phyloP scores from a whole-genome alignment of 2,329 filamentous ascomycete species.

The Hirsutella minnesotensis region DNA sequence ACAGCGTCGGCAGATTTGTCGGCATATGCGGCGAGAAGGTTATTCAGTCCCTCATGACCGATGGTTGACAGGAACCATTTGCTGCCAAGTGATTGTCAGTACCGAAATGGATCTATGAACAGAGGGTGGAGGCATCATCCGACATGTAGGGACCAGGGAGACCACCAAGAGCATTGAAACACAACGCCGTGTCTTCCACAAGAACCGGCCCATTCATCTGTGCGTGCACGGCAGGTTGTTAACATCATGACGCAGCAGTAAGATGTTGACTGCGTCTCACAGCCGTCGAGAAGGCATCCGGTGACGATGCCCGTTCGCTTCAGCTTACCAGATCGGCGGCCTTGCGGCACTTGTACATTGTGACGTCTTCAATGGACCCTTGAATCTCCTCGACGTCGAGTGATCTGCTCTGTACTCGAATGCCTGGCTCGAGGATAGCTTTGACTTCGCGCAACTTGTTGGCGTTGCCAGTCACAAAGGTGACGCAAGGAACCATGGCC shows the following conservation, averaged over 20 bases:
- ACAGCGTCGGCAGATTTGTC: slow-evolving; percentile 90
- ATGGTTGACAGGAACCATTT: slow-evolving; percentile 88
- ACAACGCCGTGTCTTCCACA: slow-evolving; percentile 90
- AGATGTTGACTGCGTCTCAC: background rate
- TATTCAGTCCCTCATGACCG: slow-evolving; percentile 78
- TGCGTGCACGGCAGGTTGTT: too few species aligned
- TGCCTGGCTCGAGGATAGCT: slow-evolving; percentile 65
- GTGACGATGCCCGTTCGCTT: background rate
- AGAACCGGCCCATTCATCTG: slow-evolving; percentile 79
- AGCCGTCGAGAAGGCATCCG: background rate
- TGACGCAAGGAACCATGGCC: slow-evolving; percentile 41
- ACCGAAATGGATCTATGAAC: background rate
- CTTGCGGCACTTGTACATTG: slow-evolving; percentile 70
- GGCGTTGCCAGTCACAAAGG: slow-evolving; percentile 94
- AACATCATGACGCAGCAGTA: too few species aligned
- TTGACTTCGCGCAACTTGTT: slow-evolving; percentile 89
- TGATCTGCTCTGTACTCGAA: slow-evolving; percentile 61
- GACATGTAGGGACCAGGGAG: slow-evolving; percentile 94
- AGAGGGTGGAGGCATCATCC: slow-evolving; percentile 5
- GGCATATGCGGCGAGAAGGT: slow-evolving; percentile 74
- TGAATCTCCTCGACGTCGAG: slow-evolving; percentile 85
- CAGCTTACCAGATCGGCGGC: slow-evolving; percentile 60
- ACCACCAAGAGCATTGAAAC: slow-evolving; percentile 83
- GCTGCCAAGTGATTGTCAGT: slow-evolving; percentile 41
- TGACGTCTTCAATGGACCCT: slow-evolving; percentile 85